A percentile compares a stretch with the other conserved stretches of the same genome.
phyloP scores from a whole-genome alignment of 169 alveolate species.

The Plasmodium gaboni region DNA sequence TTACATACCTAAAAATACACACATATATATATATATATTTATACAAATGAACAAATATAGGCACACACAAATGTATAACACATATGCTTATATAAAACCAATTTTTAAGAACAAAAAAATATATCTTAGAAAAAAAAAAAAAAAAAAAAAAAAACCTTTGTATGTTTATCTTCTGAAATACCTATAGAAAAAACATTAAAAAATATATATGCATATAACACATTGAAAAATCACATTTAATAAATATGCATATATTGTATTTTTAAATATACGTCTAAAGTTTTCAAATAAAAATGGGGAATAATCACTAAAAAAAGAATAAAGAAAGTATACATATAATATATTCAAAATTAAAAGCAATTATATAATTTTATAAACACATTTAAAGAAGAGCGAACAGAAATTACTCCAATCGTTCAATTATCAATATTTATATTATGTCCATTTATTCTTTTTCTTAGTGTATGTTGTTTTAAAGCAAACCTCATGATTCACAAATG shows the following conservation, averaged over 20 bases:
- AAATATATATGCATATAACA: slow-evolving; percentile 6
- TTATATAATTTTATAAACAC: background rate
- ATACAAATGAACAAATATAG: background rate
- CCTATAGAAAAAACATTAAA: slow-evolving; percentile 15
- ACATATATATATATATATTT: background rate
- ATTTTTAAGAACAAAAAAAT: background rate
- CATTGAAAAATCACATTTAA: too few species aligned
- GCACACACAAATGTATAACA: background rate
- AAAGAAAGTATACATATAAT: slow-evolving; percentile 6
- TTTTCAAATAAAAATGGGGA: slow-evolving; percentile 65
- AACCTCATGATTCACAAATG: slow-evolving; percentile 4
- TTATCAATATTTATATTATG: background rate
- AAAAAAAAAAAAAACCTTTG: slow-evolving; percentile 7
- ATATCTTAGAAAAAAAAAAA: too few species aligned
- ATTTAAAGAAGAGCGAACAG: too few species aligned
- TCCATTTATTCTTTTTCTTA: slow-evolving; percentile 1
- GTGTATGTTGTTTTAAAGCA: slow-evolving; percentile 7
- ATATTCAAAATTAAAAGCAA: background rate
- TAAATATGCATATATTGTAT: too few species aligned
- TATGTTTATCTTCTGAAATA: slow-evolving; percentile 17
- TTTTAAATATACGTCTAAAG: slow-evolving; percentile 27
- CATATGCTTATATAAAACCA: background rate
- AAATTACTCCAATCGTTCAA: background rate
- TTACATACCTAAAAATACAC: slow-evolving; percentile 30
- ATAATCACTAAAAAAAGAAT: slow-evolving; percentile 26